These are phyloP conservation scores for Pachyrhizus erosus DNA, from an alignment of 306 rosid genomes.

Conservation along the genomic window DNA sequence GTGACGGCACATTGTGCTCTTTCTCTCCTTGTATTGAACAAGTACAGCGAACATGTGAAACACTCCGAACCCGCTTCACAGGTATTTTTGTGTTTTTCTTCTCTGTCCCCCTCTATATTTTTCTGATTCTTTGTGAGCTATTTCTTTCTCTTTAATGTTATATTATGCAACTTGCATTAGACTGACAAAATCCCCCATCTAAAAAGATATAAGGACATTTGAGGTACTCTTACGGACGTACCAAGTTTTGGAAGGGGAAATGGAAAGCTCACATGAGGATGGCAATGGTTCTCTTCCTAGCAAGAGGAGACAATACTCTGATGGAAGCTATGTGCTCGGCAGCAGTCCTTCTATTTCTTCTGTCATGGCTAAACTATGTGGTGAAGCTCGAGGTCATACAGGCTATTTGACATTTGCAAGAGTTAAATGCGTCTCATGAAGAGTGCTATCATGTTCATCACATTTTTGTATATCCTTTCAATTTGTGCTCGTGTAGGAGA, in stretches of 20 bases:
- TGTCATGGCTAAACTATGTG: slow-evolving; percentile 70
- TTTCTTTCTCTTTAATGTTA: slow-evolving; percentile 1
- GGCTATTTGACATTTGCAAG: slow-evolving; percentile 92
- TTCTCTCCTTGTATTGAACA: slow-evolving; percentile 90
- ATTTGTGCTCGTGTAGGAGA: background rate
- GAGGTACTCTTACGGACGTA: slow-evolving; percentile 81
- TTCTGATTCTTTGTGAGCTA: background rate
- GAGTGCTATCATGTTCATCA: slow-evolving; percentile 2
- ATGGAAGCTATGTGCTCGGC: slow-evolving; percentile 53
- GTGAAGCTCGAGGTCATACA: slow-evolving; percentile 91
- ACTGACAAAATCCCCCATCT: slow-evolving; percentile 30
- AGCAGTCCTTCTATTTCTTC: slow-evolving; percentile 44
- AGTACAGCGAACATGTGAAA: slow-evolving; percentile 73
- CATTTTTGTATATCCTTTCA: slow-evolving; percentile 19
- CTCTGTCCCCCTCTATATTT: background rate
- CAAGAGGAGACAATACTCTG: slow-evolving; percentile 73
- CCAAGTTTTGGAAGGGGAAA: slow-evolving; percentile 72
- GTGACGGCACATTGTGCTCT: slow-evolving; percentile 77
- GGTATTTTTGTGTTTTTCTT: slow-evolving; percentile 52
- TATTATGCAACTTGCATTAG: background rate
- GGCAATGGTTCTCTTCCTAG: slow-evolving; percentile 54
- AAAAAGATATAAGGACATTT: slow-evolving; percentile 83
- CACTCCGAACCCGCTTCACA: slow-evolving; percentile 67
- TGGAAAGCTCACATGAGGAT: slow-evolving; percentile 40
- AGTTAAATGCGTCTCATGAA: slow-evolving; percentile 63